Conservation (phyloP, 1,284 basidiomycete species). For the Phaffia rhodozyma region DNA sequence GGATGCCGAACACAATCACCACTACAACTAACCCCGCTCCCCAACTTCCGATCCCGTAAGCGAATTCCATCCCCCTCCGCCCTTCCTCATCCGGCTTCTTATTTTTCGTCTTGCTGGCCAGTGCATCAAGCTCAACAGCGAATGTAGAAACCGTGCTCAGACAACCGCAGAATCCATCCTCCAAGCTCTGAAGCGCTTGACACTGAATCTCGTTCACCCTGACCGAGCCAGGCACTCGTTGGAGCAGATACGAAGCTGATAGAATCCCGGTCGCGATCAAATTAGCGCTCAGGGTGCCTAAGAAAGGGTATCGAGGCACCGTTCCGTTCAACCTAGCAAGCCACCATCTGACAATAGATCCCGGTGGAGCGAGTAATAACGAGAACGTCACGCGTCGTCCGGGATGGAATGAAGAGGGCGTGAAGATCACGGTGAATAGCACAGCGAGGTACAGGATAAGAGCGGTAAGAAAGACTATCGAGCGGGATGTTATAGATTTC, state of each 20-base stretch:
- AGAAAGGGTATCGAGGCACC: slow-evolving; percentile 46
- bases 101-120: background rate
- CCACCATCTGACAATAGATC: slow-evolving; percentile 70
- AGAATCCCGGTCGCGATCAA: slow-evolving; percentile 65
- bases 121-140: slow-evolving; percentile 48
- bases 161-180: slow-evolving; percentile 90
- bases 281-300: slow-evolving; percentile 79
- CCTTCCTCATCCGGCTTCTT: background rate
- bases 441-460: slow-evolving; percentile 30
- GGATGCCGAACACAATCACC: background rate
- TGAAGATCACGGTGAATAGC: slow-evolving; percentile 42
- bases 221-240: slow-evolving; percentile 35
- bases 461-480: slow-evolving; percentile 24
- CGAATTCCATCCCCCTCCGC: background rate
- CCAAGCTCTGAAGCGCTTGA: slow-evolving; percentile 61
- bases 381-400: slow-evolving; percentile 73
- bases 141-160: slow-evolving; percentile 92
- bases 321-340: slow-evolving; percentile 58
- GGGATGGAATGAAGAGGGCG: slow-evolving; percentile 51
- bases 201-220: slow-evolving; percentile 39
- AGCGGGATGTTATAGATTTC: background rate
- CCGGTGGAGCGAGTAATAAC: slow-evolving; percentile 81
- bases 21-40: background rate
- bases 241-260: slow-evolving; percentile 56
- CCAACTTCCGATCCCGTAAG: background rate